Conservation (phyloP, 306 rosid species). For the Vigna mungo region DNA sequence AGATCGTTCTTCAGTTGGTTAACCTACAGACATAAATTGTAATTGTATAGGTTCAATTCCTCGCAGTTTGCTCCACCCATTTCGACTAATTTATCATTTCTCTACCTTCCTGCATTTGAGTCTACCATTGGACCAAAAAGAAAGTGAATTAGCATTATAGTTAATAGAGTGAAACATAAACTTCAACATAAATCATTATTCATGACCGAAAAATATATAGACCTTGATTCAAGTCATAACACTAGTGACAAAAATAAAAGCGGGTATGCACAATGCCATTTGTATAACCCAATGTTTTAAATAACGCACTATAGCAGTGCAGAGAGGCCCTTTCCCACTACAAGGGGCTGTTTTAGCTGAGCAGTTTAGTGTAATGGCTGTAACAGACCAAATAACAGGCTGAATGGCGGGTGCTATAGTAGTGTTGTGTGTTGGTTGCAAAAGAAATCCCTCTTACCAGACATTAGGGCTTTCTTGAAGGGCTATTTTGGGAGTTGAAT, state of each 20-base stretch:
- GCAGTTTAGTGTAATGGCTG: too few species aligned
- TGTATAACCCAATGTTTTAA: not conserved
- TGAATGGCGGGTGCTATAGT: too few species aligned
- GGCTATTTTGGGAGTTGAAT: too few species aligned
- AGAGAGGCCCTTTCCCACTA: too few species aligned
- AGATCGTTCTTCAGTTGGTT: not conserved
- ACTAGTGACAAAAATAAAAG: not conserved
- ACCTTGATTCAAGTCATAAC: not conserved
- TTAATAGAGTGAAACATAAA: not conserved
- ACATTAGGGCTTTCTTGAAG: too few species aligned
- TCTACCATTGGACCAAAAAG: not conserved
- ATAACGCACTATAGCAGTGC: too few species aligned
- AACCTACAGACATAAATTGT: not conserved
- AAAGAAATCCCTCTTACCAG: too few species aligned
- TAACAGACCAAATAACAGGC: too few species aligned
- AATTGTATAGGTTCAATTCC: not conserved
- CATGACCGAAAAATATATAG: too few species aligned
- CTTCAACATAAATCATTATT: not conserved
- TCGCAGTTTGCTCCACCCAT: not conserved
- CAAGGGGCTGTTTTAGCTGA: too few species aligned
- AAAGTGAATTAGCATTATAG: not conserved
- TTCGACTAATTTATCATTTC: not conserved
- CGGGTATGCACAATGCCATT: not conserved
- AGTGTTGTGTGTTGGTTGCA: too few species aligned
- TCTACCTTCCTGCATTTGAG: not conserved